Evolutionary conservation across 129 eudicot species (phyloP), one percentile per base, ranked within the genome.

Genomic region (Flaveria robusta): DNA sequence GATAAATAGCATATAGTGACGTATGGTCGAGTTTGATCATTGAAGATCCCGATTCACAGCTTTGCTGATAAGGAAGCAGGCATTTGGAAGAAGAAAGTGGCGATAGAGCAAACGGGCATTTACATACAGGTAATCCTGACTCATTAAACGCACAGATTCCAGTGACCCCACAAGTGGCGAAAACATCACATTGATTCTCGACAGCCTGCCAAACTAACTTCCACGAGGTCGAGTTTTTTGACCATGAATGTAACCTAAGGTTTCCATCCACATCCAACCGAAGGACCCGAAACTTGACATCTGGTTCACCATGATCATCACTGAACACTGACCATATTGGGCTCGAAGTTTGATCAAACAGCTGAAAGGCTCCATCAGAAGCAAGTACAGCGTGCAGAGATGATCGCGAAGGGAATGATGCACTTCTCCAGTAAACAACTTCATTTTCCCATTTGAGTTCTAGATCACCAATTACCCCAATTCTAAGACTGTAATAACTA

Each of bases 191-290:
- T 47, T 87, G 91, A 42, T 87, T 85, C 39, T 63, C 75, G 37
- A 89, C 72, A 27, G 92, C 96, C 67, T 87, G 91, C 96, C 96
- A 89, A 71, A 79, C 87, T 16, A 85, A 43, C 37, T 47, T 83
- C 96, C 96, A 89, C 13, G 90, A 82, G 39, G 19, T 80, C 34
- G 84, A 81, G 66, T 73, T 79, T 80, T 83, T 70, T 16, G 76
- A 50, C 96, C 91, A 89, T 11, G 96, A 89, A 65, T 81, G 74
- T 42, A 89, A 20, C 59, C 90, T 83, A 70, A 89, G 89, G 70
- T 89, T 89, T 66, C 92, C 92, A 52, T 87, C 92, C 42, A 80
- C 79, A 59, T 89, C 91, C 64, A 89, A 77, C 76, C 88, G 85
- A 62, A 89, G 85, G 69, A 85, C 46, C 79, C 96, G 86, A 58